Conservation (phyloP, 306 rosid species). For the Begonia peltatifolia region DNA sequence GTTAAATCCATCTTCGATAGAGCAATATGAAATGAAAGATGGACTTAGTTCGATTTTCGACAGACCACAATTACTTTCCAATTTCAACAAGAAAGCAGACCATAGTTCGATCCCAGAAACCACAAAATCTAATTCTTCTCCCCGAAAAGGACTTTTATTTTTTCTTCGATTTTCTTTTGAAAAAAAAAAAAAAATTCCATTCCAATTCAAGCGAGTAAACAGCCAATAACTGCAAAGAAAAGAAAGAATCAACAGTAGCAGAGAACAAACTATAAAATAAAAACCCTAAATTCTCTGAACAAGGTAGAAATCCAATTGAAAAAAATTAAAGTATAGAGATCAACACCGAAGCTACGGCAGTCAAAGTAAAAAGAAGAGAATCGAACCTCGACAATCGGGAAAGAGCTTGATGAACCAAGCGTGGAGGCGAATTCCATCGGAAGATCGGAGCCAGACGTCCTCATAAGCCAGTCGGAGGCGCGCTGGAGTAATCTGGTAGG, state of each 20-base stretch:
- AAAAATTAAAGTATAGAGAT: not conserved
- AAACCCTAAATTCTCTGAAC: not conserved
- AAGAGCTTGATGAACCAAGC: constrained; percentile 97
- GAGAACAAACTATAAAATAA: not conserved
- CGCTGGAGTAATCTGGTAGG: constrained; percentile 68
- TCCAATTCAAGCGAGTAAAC: too few species aligned
- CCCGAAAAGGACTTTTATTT: too few species aligned
- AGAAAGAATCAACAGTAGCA: not conserved
- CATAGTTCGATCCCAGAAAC: too few species aligned
- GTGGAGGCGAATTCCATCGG: constrained; percentile 90
- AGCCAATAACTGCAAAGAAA: too few species aligned
- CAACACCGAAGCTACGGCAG: not conserved
- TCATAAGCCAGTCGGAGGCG: constrained; percentile 75
- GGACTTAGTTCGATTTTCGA: too few species aligned
- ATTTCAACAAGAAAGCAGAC: too few species aligned
- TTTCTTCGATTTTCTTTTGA: too few species aligned
- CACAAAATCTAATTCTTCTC: too few species aligned
- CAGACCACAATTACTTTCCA: too few species aligned
- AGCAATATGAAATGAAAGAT: too few species aligned
- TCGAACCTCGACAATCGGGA: constrained; percentile 69
- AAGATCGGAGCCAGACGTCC: constrained; percentile 77
- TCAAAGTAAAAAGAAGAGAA: constrained; percentile 1
- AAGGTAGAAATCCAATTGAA: not conserved
- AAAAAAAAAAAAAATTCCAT: too few species aligned
- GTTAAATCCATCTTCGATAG: too few species aligned